phyloP scores from a whole-genome alignment of 1,284 basidiomycete genomes.

The Fomitiporia mediterranea region DNA sequence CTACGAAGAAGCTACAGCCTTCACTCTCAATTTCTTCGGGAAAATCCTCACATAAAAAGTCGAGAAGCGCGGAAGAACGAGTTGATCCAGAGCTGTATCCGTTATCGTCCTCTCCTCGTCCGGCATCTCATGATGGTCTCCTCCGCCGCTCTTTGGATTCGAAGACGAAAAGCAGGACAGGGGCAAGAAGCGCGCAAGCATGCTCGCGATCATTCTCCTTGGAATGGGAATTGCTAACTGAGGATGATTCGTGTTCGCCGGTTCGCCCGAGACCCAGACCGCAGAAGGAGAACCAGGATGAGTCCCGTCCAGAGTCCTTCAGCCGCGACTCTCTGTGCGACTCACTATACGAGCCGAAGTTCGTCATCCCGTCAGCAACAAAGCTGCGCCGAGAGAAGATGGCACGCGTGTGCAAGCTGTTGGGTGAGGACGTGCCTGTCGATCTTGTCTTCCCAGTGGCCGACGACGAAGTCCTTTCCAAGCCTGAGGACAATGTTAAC shows the following conservation, averaged over 20 bases:
- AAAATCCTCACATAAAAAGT: not conserved
- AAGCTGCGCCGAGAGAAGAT: slow-evolving; percentile 17
- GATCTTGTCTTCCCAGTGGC: slow-evolving; percentile 16
- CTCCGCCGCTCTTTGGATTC: not conserved
- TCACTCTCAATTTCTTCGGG: slow-evolving; percentile 9
- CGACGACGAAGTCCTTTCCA: not conserved
- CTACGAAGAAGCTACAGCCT: slow-evolving; percentile 10
- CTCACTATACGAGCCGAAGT: slow-evolving; percentile 12
- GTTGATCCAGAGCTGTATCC: slow-evolving; percentile 14
- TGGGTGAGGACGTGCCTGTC: slow-evolving; percentile 19
- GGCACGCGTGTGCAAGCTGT: slow-evolving; percentile 19
- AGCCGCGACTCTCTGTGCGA: slow-evolving; percentile 11
- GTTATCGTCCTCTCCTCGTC: slow-evolving; percentile 11
- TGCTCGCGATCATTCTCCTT: slow-evolving; percentile 7
- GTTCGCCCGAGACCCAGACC: not conserved
- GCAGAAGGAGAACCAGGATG: not conserved
- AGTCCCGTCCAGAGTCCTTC: not conserved
- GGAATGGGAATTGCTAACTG: not conserved
- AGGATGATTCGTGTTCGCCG: not conserved
- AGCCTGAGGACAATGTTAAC: not conserved
- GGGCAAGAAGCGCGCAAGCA: not conserved
- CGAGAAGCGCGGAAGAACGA: not conserved
- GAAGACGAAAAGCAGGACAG: not conserved
- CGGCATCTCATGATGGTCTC: not conserved
- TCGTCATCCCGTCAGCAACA: slow-evolving; percentile 12